Conservation (phyloP, 192 early-diverging fungal species). For the Coemansia sp. region DNA sequence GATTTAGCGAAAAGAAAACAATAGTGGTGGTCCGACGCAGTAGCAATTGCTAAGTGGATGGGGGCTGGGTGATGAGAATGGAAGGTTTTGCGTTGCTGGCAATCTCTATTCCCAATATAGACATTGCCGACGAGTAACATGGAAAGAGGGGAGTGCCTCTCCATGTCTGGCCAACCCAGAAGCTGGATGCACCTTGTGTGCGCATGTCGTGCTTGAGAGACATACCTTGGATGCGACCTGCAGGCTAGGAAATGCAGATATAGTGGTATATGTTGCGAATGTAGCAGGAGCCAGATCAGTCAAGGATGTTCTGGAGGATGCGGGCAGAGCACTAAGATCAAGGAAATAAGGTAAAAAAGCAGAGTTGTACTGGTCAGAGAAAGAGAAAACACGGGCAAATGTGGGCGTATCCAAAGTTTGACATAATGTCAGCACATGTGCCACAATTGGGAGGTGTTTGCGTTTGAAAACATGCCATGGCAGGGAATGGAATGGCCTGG, state of each 20-base stretch:
- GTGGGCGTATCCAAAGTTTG: too few species aligned
- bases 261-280: neutral
- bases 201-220: neutral
- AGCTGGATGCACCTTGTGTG: neutral
- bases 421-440: neutral
- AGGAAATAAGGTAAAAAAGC: too few species aligned
- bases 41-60: conserved; percentile 20
- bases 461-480: too few species aligned
- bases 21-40: conserved; percentile 16
- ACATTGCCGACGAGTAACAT: conserved; percentile 9
- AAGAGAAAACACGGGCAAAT: too few species aligned
- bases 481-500: too few species aligned
- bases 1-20: conserved; percentile 13
- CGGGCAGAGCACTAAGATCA: too few species aligned
- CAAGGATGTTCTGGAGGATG: neutral
- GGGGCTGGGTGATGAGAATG: conserved; percentile 17
- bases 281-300: neutral
- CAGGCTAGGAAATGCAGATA: neutral
- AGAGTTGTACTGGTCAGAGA: too few species aligned
- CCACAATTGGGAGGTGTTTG: conserved; percentile 1
- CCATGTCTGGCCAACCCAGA: neutral
- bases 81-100: conserved; percentile 9
- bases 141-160: neutral
- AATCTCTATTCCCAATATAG: conserved; percentile 27
- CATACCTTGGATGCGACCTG: neutral